Evolutionary conservation across 1,139 yeast genomes (phyloP), one percentile per base, ranked within the genome.

Genomic region (Starmera stellimalicola): DNA sequence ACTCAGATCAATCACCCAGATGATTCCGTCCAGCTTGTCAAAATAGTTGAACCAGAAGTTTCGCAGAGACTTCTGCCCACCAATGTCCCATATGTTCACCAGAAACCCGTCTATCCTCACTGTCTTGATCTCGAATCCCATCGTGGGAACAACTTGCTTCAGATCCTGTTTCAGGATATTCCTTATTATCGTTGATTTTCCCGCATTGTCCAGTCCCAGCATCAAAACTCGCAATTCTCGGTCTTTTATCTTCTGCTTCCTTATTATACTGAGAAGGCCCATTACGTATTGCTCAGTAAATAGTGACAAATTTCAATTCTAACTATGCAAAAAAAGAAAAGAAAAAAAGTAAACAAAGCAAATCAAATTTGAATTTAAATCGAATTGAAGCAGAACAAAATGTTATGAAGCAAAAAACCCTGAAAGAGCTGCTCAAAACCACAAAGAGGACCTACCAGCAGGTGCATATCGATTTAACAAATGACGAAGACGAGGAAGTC

Each of bases 161-260:
- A 62, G 57, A 39, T 72, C 73, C 37, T 63, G 53, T 22, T 65
- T 60, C 47, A 77, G 74, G 23, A 77, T 55, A 37, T 69, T 67
- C 49, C 77, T 83, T 26, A 82, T 55, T 38, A 81, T 71, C 0
- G 94, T 81, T 14, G 98, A 87, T 55, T 91, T 91, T 3, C 98
- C 98, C 0, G 97, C 95, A 62, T 87, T 87, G 57, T 91, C 97
- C 27, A 91, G 69, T 14, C 98, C 98, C 52, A 88, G 65, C 41
- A 83, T 65, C 24, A 88, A 62, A 18, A 87, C 70, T 19, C 96
- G 63, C 30, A 83, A 59, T 56, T 87, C 94, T 37, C 67, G 65
- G 46, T 84, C 95, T 53, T 84, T 84, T 32, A 73, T 60, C 57
- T 84, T 80, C 50, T 85, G 95, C 51, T 85, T 87, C 49, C 77